Base-by-base conservation (phyloP, 2,329 filamentous ascomycete species). In the Lizonia empirigonia region DNA sequence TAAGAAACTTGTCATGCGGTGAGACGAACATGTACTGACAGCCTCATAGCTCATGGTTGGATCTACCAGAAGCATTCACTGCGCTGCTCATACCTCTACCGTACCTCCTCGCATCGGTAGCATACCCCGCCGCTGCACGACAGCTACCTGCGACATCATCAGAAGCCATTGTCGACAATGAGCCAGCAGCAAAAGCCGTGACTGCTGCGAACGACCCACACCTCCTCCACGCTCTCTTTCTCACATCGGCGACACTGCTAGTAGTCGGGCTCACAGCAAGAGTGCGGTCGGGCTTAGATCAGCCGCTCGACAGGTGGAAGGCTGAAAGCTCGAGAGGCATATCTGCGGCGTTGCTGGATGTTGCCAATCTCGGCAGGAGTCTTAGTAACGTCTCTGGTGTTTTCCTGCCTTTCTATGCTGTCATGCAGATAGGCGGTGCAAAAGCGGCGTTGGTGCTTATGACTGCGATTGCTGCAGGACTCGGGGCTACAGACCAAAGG, bases 381-480 rank as follows among this genome's bases (percentile, higher is more conserved):
- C 40, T 71, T 13, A 59, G 67, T 15, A 76, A 72, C 40, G 61
- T 74, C n/a, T 49, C 74, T 23, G 73, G 77, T 15, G 63, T 82
- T 18, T 68, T 75, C 3, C 61, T 85, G 23, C 83, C 83, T 1
- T 80, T 83, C 60, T 85, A 82, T 62, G 80, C 82, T 7, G 68
- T 80, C 0, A 73, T 82, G 55, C 78, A 83, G 49, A 65, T 85
- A 10, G 83, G 82, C 7, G 81, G 80, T 10, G 75, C 79, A 49
- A 72, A 79, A 44, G 78, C 80, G n/a, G 79, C 80, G 9, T 68
- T 84, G n/a, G 56, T 78, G 2, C 56, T 85, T 22, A 68, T 84
- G 34, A 66, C 78, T 26, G 75, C 77, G 7, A 57, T 76, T 2
- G 74, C 78, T 7, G 76, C 78, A 12, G 78, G 78, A 7, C 50